Evolutionary conservation across 2,329 filamentous ascomycete species (phyloP), one percentile per base, ranked within the genome.

Genomic region (Westerdykella ornata): DNA sequence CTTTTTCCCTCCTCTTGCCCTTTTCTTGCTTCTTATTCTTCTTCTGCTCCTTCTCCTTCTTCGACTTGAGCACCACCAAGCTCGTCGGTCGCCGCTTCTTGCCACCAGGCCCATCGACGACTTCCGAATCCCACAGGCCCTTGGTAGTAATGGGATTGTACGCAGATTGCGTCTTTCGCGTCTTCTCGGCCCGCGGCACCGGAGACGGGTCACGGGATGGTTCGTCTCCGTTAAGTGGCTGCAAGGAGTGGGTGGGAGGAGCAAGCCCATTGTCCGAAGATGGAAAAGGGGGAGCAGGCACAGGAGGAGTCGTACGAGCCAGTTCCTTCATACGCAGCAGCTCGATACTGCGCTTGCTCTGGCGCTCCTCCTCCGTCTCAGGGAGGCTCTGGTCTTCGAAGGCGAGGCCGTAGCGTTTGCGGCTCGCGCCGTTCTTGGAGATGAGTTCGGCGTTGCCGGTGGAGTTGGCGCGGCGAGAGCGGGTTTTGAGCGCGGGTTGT

Each of bases 111-210:
- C 41, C 39, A 6, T 63, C 58, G 0, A 47, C 44, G 7, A 63
- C 54, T 1, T 60, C 60, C 1, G 59, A 65, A 36, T 65, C 62
- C 62, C 62, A 66, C 33, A 66, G 37, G 4, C 62, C 60, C 5
- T 58, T 52, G n/a, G 62, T 64, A 1, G 53, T 56, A 13, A 63
- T 45, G 3, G 62, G 61, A 22, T 62, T 53, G 46, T 58, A 62
- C 0, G 59, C 56, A 2, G 59, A 64, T 20, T 59, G 52, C 2
- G 54, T 51, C 34, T 62, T 63, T 12, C 45, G 45, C 3, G 51
- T 37, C 19, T 59, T 47, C 11, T 41, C 16, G 38, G 56, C 48
- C 1, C 47, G 32, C 9, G 39, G 41, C 8, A 20, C 18, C 5
- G 49, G 46, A 9, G 51, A 53, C 20, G 44, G 41, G 5, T 44